Evolutionary conservation across 2,329 filamentous ascomycete species (phyloP), one percentile per base, ranked within the genome.

Genomic region (Beauveria rudraprayagi): DNA sequence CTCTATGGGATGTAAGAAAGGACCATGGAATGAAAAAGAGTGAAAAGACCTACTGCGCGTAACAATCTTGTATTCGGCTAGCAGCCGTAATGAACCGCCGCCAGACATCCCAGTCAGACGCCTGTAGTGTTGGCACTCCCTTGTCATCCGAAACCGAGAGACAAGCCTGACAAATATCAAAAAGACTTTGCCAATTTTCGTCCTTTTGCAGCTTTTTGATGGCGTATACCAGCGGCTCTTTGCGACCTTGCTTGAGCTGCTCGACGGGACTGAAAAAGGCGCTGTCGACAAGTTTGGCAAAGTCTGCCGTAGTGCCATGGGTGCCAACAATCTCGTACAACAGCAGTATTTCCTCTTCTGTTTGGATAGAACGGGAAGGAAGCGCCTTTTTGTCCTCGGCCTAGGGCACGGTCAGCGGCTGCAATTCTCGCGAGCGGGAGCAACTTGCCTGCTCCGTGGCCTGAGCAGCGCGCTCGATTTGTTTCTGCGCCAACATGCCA

Each of bases 301-400:
- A 77, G 48, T 80, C 78, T 0, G 73, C 74, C 0, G 69, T 66
- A 1, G 72, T 73, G 0, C 76, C 79, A 10, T 80, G 77, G 4
- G 71, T 72, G 34, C 76, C 73, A 0, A 80, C 67, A 24, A 83
- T 73, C 1, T 77, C 73, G 63, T 81, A 83, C 19, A 80, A 75
- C 2, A 83, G 72, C 0, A 79, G 70, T 2, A 80, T 74, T 63
- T 83, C 80, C 61, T 83, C 78, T 62, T 83, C 80, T 0, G 75
- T 75, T 44, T 74, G 72, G 34, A 82, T 70, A 6, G 66, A 67
- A 64, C 75, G 66, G 22, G 67, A 54, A 41, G 73, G 63, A 54
- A 62, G 48, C 5, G 62, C 57, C 3, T 66, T 50, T 40, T 64
- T 62, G 4, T 68, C 65, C 11, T 62, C 64, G 1, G 65, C 54